Evolutionary conservation across 2,329 filamentous ascomycete genomes (phyloP), one percentile per base, ranked within the genome.

Genomic region (Pestalotiopsis sp.): DNA sequence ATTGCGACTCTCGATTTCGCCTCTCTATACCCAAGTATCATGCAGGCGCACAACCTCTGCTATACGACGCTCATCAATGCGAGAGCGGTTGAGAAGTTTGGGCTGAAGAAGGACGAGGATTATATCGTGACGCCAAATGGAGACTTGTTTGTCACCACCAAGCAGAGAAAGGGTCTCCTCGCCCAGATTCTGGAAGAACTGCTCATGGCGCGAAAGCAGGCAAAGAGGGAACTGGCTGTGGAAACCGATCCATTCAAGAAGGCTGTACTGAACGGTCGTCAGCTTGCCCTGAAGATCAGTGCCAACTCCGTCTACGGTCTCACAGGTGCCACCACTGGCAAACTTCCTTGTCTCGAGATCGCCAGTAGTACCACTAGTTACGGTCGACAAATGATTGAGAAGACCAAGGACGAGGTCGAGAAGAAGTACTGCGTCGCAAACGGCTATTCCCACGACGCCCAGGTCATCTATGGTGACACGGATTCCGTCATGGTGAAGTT

Each of bases 401-500:
- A 91, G 82, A 98, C 96, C 0, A 98, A 97, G 81, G 88, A 92
- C n/a, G 96, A 98, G 78, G 96, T 99, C 6, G 95, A 98, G 81
- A 86, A 88, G 55, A 91, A 90, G 73, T 99, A 97, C 81, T 95
- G 89, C 63, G 95, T 98, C 68, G 93, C 93, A 64, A 98, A 99
- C 75, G 96, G 96, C 20, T 99, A 98, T 81, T 90, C 88, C 1
- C 94, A 98, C 79, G 93, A 99, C 79, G 96, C 96, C 0, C 91
- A 98, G 78, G 96, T 99, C 82, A 97, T 99, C 71, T 99, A 99
- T 74, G 96, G 96, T 83, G 96, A 99, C 81, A 99, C 96, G 2
- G 96, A 99, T 86, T 99, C 96, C 9, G 96, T 99, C 83, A 99
- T 99, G 96, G 95, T 99, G 70, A 98, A 98, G 77, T 99, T 99